Evolutionary conservation across 1,139 yeast genomes (phyloP).

Genomic region (Blastobotrys niveus): DNA sequence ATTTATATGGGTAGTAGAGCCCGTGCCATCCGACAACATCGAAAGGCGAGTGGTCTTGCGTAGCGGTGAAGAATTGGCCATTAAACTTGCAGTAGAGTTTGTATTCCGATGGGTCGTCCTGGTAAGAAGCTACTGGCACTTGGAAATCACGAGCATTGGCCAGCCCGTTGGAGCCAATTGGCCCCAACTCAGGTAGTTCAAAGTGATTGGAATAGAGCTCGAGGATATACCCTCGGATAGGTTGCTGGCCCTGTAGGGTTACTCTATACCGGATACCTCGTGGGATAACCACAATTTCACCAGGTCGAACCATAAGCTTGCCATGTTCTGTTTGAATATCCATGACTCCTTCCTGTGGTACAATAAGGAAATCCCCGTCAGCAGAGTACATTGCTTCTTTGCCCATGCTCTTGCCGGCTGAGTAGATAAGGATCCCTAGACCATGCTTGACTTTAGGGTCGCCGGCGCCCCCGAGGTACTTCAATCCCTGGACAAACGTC

Average conservation of each 20-base stretch:
- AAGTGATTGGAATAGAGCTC: slow-evolving; percentile 29
- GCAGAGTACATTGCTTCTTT: slow-evolving; percentile 27
- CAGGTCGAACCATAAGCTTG: slow-evolving; percentile 26
- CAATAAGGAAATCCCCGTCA: slow-evolving; percentile 29
- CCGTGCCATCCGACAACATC: slow-evolving; percentile 34
- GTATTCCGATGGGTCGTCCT: slow-evolving; percentile 20
- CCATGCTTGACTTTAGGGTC: slow-evolving; percentile 29
- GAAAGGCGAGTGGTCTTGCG: slow-evolving; percentile 29
- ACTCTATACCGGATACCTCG: slow-evolving; percentile 30
- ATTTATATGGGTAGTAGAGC: slow-evolving; percentile 31
- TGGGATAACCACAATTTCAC: slow-evolving; percentile 31
- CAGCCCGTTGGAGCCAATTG: slow-evolving; percentile 31
- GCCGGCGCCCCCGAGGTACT: slow-evolving; percentile 31
- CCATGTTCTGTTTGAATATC: slow-evolving; percentile 32
- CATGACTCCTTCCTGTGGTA: slow-evolving; percentile 29
- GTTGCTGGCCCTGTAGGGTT: slow-evolving; percentile 16
- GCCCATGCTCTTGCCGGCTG: slow-evolving; percentile 27
- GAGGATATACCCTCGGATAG: slow-evolving; percentile 27
- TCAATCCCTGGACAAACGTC: slow-evolving; percentile 27
- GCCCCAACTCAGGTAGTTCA: slow-evolving; percentile 32
- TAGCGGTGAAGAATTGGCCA: slow-evolving; percentile 25
- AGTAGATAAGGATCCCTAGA: slow-evolving; percentile 27
- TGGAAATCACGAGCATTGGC: slow-evolving; percentile 32
- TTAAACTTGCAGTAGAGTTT: slow-evolving; percentile 25
- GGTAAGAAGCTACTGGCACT: slow-evolving; percentile 24